Evolutionary conservation across 805 yeast species (phyloP), one percentile per base, ranked within the genome.

Genomic region (Metschnikowia peoriensis): DNA sequence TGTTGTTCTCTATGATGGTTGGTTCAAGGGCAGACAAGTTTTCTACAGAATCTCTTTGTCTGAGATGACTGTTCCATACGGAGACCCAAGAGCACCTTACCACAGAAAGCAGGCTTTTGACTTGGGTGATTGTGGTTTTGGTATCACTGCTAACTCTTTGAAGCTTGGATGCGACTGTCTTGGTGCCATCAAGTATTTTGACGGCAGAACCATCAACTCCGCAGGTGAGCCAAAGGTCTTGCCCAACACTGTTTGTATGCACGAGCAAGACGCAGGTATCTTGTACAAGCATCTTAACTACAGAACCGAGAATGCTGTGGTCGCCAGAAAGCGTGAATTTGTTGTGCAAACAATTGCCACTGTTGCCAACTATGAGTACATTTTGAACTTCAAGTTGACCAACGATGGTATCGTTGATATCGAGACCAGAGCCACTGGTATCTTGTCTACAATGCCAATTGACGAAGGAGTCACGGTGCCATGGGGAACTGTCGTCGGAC

Each of bases 1-100:
- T 59, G 77, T 86, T 61, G 93, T 85, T 34, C 59, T 88, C 35
- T 87, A 88, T 67, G 88, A 88, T 60, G 84, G 83, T 48, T 74
- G 73, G 64, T 88, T 86, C 76, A 85, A 86, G 68, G 93, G 92
- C 47, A 82, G 94, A 71, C 85, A 87, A 46, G 72, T 83, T 42
- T 80, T 87, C 65, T 87, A 88, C 78, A 79, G 94, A 73, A 68
- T 86, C 44, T 79, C 91, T 2, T 71, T 87, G 60, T 82, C 88
- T 50, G 96, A 88, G 71, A 88, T 88, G 96, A 87, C 93, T 40
- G 96, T 88, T 57, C 94, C 94, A 35, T 88, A 88, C 65, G 92
- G 89, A 67, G 93, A 88, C 67, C 90, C 92, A 64, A 79, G 93
- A 70, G 84, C 84, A 44, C 94, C 94, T 57, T 85, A 78, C 74